Evolutionary conservation across 345 rosid genomes (phyloP).

Genomic region (Acer campestre): DNA sequence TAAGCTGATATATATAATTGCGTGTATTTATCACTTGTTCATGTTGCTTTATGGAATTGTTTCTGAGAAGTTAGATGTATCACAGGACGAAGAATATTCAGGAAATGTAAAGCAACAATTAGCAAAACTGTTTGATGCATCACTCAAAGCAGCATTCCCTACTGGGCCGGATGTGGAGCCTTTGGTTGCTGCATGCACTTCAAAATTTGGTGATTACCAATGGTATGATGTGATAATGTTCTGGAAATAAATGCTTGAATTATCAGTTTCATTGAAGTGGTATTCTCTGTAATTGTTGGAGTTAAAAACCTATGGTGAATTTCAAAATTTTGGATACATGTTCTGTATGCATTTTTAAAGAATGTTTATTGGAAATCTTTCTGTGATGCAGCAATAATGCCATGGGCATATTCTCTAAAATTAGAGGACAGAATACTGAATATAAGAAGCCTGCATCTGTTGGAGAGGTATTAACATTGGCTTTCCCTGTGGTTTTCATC

Average conservation of each 20-base stretch:
- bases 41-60: background rate
- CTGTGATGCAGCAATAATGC: constrained; percentile 76
- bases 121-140: constrained; percentile 56
- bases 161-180: constrained; percentile 67
- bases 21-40: background rate
- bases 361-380: background rate
- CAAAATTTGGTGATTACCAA: constrained; percentile 87
- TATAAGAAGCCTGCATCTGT: constrained; percentile 81
- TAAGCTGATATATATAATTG: constrained; percentile 29
- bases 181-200: constrained; percentile 62
- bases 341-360: background rate
- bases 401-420: constrained; percentile 75
- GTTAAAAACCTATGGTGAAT: background rate
- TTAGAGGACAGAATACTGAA: constrained; percentile 66
- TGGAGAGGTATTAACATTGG: constrained; percentile 61
- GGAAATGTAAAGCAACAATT: constrained; percentile 69
- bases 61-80: constrained; percentile 4
- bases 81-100: constrained; percentile 52
- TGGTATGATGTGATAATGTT: constrained; percentile 44
- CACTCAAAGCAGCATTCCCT: constrained; percentile 66
- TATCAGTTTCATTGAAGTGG: background rate
- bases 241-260: background rate
- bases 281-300: constrained; percentile 5
- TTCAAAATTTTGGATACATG: background rate
- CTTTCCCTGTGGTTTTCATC: background rate